Base-by-base conservation (phyloP, 2,329 filamentous ascomycete genomes). In the Fusarium hostae region DNA sequence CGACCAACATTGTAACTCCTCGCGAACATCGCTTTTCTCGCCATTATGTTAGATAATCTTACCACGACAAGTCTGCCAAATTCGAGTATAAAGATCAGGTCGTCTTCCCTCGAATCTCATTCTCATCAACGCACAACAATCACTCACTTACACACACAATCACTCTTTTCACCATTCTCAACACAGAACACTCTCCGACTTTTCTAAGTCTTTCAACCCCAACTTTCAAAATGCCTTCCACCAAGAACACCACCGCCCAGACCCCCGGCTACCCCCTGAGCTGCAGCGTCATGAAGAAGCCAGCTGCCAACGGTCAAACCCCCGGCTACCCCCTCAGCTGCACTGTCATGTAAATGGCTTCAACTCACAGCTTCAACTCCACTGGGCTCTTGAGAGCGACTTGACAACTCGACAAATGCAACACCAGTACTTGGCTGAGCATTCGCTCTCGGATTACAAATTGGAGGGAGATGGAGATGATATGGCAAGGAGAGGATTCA, bases 221-320 rank as follows among this genome's bases (percentile, higher is more conserved):
- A 75, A 62, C 68, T 55, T 78, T 76, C 70, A 80, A 74, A 60
- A 80, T 80, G 78, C 75, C 78, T 76, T 76, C 78, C 66, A 73
- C 70, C 76, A 77, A 75, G 58, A 74, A 69, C 70, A 72, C 67
- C 68, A 68, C 71, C 59, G 65, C 66, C 69, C 74, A 78, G 65
- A 68, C 65, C 63, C 71, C 71, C 56, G 71, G 71, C 68, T 74
- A 77, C 51, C 77, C 72, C 32, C 71, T 78, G 26, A 74, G 73
- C 30, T 79, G 78, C 70, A 70, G 48, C 26, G 61, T 78, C 58
- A 79, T 79, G 77, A 73, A 77, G 52, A 79, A 79, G 75, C 77
- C 78, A 12, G 45, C 45, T 18, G 30, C 59, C 37, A 70, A 68
- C 43, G 52, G 69, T 18, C 57, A 71, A 50, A 70, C 59, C 24